phyloP scores from a whole-genome alignment of 345 rosid species.

The Citrus sinensis region DVS_A1.0 CM039165.1:32786501-32787000 shows the following conservation, averaged over 20 bases:
- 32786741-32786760: neutral
- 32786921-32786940: neutral
- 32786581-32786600: neutral
- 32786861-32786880: neutral
- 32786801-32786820: neutral
- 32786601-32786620: neutral
- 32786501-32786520: neutral
- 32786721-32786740: neutral
- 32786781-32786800: neutral
- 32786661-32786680: neutral
- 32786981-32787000: neutral
- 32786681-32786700: neutral
- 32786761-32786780: neutral
- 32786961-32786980: neutral
- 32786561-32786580: neutral
- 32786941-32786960: neutral
- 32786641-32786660: neutral
- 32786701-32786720: neutral
- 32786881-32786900: neutral
- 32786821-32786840: neutral
- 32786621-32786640: neutral
- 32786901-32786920: neutral
- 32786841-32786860: neutral
- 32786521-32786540: neutral
- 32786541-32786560: neutral